phyloP scores from a whole-genome alignment of 305 asterid genomes.

The Lippia alba region DNA sequence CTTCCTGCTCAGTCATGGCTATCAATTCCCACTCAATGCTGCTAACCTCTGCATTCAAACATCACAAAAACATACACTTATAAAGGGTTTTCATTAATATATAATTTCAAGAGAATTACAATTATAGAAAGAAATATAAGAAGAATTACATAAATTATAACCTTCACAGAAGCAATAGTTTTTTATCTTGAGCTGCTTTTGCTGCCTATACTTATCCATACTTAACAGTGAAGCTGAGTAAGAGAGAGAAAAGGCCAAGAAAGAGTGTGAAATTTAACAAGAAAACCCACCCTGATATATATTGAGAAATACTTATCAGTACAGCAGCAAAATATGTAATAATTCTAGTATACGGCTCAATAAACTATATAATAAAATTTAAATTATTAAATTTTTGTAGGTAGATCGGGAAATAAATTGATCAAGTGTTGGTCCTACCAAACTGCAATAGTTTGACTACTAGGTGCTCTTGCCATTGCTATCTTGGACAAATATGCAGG shows the following conservation, averaged over 20 bases:
- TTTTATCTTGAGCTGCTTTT: constrained; percentile 35
- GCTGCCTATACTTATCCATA: constrained; percentile 45
- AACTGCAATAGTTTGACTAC: constrained; percentile 42
- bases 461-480: constrained; percentile 30
- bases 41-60: constrained; percentile 58
- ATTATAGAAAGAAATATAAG: background rate
- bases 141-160: background rate
- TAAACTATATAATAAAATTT: no score
- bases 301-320: background rate
- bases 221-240: background rate
- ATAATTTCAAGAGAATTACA: no score
- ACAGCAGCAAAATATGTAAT: no score
- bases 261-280: background rate
- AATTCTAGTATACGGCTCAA: no score
- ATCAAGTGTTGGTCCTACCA: constrained; percentile 42
- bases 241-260: background rate
- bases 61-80: background rate
- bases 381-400: no score
- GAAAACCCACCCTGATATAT: background rate
- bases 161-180: constrained; percentile 40
- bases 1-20: constrained; percentile 66
- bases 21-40: constrained; percentile 70
- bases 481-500: background rate
- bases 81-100: no score
- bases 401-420: no score